Evolutionary conservation across 495 filamentous ascomycete species (phyloP), one percentile per base, ranked within the genome.

Genomic region (Trichoderma erinaceum): DNA sequence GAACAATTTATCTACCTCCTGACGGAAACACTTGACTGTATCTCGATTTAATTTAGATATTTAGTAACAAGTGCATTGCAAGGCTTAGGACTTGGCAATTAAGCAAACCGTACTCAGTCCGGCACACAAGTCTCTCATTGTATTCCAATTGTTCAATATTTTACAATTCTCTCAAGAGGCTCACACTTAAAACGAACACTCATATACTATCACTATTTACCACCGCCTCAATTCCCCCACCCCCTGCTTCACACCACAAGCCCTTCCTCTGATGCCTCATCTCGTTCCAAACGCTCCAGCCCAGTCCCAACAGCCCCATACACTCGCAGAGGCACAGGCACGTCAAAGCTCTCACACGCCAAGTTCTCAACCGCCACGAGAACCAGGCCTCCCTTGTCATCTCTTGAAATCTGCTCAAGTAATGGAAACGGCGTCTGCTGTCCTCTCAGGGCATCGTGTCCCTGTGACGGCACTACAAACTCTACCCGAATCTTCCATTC

Each of bases 401-500:
- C 91, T 16, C 80, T 78, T 10, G 82, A 81, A 8, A 90, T 79
- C 73, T 90, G 87, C 70, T 90, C 89, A 12, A 83, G 78, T 75
- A 82, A 80, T 1, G 78, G 75, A 67, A 80, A 78, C 16, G 74
- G 71, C 21, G 66, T 43, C 27, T 21, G 41, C 69, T 69, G 50
- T 41, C 69, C 41, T 23, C 27, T 46, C 7, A 13, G 6, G 10
- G 41, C 23, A 32, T 46, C 44, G 21, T 46, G 41, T n/a, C 64
- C 66, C 25, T 64, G 84, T 68, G 69, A 84, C 67, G 70, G 89
- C 78, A 68, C 92, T 13, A 96, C 90, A 76, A 99, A 97, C 77
- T 98, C 93, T 65, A 98, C 85, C 1, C 90, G 80, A 13, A 99
- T 75, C 77, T 87, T 89, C 95, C 95, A 99, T 69, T 90, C 89